A percentile compares a stretch with the other conserved stretches of the same genome.
phyloP scores from a whole-genome alignment of 371 early-diverging fungal species.

The Circinella minor region DNA sequence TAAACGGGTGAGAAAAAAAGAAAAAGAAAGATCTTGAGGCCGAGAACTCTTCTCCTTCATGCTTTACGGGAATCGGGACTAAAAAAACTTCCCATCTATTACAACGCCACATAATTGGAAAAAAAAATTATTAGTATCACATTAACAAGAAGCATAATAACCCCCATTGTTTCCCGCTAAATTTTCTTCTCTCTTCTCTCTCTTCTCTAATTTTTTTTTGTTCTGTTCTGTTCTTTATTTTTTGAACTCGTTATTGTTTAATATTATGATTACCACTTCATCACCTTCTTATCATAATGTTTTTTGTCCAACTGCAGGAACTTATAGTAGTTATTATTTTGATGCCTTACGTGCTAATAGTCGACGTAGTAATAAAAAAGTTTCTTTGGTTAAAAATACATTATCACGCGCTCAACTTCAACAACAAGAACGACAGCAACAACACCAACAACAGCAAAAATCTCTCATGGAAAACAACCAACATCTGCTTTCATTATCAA shows the following conservation, averaged over 20 bases:
- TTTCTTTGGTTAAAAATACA: slow-evolving; percentile 8
- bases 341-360: slow-evolving; percentile 4
- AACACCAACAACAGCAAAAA: background rate
- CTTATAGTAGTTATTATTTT: slow-evolving; percentile 12
- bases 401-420: background rate
- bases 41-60: background rate
- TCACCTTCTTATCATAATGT: slow-evolving; percentile 5
- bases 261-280: slow-evolving; percentile 1
- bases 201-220: background rate
- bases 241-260: background rate
- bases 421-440: background rate
- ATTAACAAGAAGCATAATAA: no score
- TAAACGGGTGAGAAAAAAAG: slow-evolving; percentile 2
- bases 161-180: background rate
- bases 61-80: slow-evolving; percentile 3
- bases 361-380: slow-evolving; percentile 10
- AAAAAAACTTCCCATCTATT: slow-evolving; percentile 7
- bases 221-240: no score
- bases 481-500: background rate
- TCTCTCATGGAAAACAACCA: background rate
- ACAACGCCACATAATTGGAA: background rate
- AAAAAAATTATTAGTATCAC: background rate
- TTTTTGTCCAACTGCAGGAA: background rate
- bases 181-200: background rate
- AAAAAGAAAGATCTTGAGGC: background rate